Conservation (phyloP, 257 asterid genomes). For the Lantana camara region DNA sequence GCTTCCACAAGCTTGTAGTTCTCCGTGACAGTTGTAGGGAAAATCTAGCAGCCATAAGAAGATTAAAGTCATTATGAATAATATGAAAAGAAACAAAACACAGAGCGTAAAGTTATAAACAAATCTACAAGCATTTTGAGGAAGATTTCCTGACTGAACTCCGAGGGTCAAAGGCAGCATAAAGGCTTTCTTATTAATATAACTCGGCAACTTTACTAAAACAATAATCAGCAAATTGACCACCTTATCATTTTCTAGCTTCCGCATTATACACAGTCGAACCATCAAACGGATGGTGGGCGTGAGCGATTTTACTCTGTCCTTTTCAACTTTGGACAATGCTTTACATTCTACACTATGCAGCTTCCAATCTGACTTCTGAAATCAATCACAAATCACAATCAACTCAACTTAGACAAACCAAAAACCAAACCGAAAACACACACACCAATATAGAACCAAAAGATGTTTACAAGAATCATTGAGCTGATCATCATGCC, state of each 20-base stretch:
- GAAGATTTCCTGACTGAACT: not conserved
- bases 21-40: slow-evolving; percentile 61
- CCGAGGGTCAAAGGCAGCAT: slow-evolving; percentile 4
- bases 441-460: not conserved
- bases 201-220: no score
- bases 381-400: slow-evolving; percentile 32
- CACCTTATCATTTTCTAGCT: slow-evolving; percentile 77
- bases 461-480: not conserved
- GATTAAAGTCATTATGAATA: slow-evolving; percentile 19
- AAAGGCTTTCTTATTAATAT: no score
- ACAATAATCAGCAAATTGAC: slow-evolving; percentile 9
- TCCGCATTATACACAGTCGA: slow-evolving; percentile 62
- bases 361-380: slow-evolving; percentile 91
- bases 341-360: slow-evolving; percentile 69
- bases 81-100: no score
- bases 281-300: slow-evolving; percentile 82
- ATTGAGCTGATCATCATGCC: not conserved
- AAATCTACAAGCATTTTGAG: no score
- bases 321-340: slow-evolving; percentile 59
- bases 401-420: slow-evolving; percentile 9
- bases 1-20: slow-evolving; percentile 65
- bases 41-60: slow-evolving; percentile 50
- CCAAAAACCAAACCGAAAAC: not conserved
- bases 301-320: slow-evolving; percentile 62
- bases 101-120: no score